phyloP scores from a whole-genome alignment of 108 stramenopile genomes.

The Chaetoceros muelleri region DNA sequence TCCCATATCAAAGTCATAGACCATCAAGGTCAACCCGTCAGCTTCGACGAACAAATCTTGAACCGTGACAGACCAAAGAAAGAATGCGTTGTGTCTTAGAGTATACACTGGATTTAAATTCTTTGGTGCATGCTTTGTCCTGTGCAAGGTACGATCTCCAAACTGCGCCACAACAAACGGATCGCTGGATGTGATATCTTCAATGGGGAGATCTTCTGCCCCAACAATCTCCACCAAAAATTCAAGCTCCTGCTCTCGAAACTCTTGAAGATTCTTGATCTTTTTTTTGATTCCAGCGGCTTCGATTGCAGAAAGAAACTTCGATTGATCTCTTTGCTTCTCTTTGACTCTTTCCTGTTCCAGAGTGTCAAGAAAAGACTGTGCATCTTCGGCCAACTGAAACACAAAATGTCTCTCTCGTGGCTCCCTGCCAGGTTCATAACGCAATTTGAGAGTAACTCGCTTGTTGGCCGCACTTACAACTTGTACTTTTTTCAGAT shows the following conservation, averaged over 20 bases:
- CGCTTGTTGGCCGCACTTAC: background rate
- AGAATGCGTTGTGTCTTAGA: slow-evolving; percentile 44
- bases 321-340: background rate
- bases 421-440: background rate
- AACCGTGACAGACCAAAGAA: slow-evolving; percentile 38
- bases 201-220: slow-evolving; percentile 38
- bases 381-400: background rate
- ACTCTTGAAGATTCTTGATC: background rate
- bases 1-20: slow-evolving; percentile 58
- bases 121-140: slow-evolving; percentile 32
- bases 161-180: slow-evolving; percentile 43
- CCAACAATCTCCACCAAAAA: slow-evolving; percentile 69
- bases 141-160: slow-evolving; percentile 40
- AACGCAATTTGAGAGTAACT: background rate
- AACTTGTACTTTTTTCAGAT: background rate
- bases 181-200: slow-evolving; percentile 50
- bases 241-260: slow-evolving; percentile 6
- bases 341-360: background rate
- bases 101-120: slow-evolving; percentile 74
- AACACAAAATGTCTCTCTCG: background rate
- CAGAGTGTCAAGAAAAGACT: background rate
- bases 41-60: slow-evolving; percentile 43
- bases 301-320: background rate
- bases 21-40: slow-evolving; percentile 51
- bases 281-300: background rate